A percentile compares a stretch with the other conserved stretches of the same genome.
Evolutionary conservation across 2,329 filamentous ascomycete species (phyloP).

Genomic region (Monascus ruber): DNA sequence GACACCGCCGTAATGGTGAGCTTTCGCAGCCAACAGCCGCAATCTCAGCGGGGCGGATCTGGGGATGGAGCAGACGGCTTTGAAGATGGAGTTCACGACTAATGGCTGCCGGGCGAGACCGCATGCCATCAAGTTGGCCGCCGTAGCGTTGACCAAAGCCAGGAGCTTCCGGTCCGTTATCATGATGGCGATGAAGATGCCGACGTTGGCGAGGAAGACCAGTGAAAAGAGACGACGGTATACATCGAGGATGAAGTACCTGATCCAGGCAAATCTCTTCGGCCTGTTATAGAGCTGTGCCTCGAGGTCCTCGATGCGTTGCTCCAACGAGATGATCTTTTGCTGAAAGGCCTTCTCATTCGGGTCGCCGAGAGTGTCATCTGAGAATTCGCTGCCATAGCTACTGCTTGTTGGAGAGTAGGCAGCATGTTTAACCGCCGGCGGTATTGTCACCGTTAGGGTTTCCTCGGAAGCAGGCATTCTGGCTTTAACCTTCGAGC

Average conservation of each 20-base stretch:
- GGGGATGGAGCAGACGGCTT: constrained; percentile 34
- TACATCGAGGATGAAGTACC: constrained; percentile 27
- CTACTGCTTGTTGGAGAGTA: too few relatives aligned
- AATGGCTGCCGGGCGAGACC: constrained; percentile 42
- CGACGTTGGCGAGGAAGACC: constrained; percentile 29
- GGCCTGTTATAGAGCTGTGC: constrained; percentile 12
- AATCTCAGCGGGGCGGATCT: constrained; percentile 34
- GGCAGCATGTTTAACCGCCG: too few relatives aligned
- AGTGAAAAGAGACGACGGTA: constrained; percentile 34
- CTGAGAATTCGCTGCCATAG: too few relatives aligned
- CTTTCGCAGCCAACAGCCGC: constrained; percentile 37
- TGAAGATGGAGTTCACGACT: constrained; percentile 42
- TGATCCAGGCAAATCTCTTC: constrained; percentile 15
- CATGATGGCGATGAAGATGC: constrained; percentile 26
- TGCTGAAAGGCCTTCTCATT: too few relatives aligned
- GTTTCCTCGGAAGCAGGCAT: too few relatives aligned
- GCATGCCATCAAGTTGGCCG: constrained; percentile 37
- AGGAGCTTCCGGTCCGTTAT: constrained; percentile 23
- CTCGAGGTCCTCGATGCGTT: constrained; percentile 3
- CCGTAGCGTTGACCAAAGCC: constrained; percentile 31
- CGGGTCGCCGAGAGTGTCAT: too few relatives aligned
- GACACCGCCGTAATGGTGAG: constrained; percentile 45
- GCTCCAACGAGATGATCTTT: too few relatives aligned
- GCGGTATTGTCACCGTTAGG: too few relatives aligned
- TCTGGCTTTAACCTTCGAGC: too few relatives aligned